A percentile compares a stretch with the other conserved stretches of the same genome.
Conservation (phyloP, 1,284 basidiomycete species). For the Leucoagaricus sp. region DNA sequence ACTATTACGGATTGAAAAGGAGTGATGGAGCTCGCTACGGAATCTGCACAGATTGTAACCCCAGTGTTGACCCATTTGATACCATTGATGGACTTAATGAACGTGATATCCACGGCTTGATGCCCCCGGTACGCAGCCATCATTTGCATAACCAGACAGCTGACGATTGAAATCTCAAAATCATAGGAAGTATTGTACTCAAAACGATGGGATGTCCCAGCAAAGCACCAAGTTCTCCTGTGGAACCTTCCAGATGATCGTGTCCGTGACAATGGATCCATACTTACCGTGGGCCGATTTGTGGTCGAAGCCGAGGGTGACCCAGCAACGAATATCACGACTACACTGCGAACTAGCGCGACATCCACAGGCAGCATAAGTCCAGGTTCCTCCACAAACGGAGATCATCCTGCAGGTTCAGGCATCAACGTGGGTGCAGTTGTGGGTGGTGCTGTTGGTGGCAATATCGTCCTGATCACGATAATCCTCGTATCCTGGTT, state of each 20-base stretch:
- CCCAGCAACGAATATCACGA: slow-evolving; percentile 4
- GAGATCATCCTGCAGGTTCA: background rate
- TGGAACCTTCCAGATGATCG: slow-evolving; percentile 24
- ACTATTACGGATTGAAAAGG: slow-evolving; percentile 30
- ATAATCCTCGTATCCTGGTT: slow-evolving; percentile 17
- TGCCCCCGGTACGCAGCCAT: slow-evolving; percentile 1
- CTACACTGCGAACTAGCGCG: background rate
- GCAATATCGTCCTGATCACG: slow-evolving; percentile 12
- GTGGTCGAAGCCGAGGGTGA: slow-evolving; percentile 24
- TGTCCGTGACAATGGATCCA: slow-evolving; percentile 24
- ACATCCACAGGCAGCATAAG: slow-evolving; percentile 5
- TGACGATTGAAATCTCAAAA: background rate
- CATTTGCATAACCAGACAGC: background rate
- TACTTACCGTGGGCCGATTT: slow-evolving; percentile 30
- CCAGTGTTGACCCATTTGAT: slow-evolving; percentile 25
- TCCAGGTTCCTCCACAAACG: background rate
- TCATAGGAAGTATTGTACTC: slow-evolving; percentile 23
- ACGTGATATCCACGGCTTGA: slow-evolving; percentile 19
- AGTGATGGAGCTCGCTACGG: slow-evolving; percentile 25
- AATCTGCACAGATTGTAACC: slow-evolving; percentile 34
- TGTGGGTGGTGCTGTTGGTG: slow-evolving; percentile 25
- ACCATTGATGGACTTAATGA: slow-evolving; percentile 27
- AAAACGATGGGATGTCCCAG: slow-evolving; percentile 19
- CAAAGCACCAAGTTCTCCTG: slow-evolving; percentile 24
- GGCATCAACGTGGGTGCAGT: slow-evolving; percentile 21